A percentile compares a stretch with the other conserved stretches of the same genome.
phyloP scores from a whole-genome alignment of 257 asterid species.

The Apocynum venetum region DNA sequence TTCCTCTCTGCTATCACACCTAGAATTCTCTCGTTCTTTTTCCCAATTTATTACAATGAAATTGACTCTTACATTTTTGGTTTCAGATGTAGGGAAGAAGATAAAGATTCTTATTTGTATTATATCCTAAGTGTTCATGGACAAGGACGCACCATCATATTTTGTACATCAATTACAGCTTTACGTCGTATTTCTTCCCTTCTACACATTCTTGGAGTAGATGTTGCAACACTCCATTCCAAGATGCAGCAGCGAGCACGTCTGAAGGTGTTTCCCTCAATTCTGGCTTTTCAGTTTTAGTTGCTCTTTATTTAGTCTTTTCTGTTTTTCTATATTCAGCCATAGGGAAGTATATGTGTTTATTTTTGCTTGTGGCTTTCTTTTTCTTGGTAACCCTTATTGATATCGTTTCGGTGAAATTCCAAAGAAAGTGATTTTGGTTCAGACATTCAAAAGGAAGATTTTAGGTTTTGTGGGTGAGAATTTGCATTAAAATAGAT shows the following conservation, averaged over 20 bases:
- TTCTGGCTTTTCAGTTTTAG: background rate
- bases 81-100: conserved; percentile 89
- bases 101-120: conserved; percentile 88
- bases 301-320: conserved; percentile 7
- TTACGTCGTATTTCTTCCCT: conserved; percentile 80
- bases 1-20: background rate
- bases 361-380: background rate
- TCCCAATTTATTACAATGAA: conserved; percentile 1
- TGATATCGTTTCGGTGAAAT: background rate
- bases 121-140: conserved; percentile 83
- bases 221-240: conserved; percentile 81
- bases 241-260: conserved; percentile 99
- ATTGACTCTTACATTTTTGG: conserved; percentile 18
- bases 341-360: background rate
- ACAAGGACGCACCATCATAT: conserved; percentile 86
- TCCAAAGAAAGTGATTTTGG: background rate
- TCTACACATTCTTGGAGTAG: conserved; percentile 59
- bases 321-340: conserved; percentile 7
- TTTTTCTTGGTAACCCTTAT: background rate
- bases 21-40: background rate
- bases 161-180: conserved; percentile 96
- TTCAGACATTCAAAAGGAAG: background rate
- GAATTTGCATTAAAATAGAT: background rate
- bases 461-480: background rate
- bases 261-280: conserved; percentile 49